A percentile compares a stretch with the other conserved stretches of the same genome.
Evolutionary conservation across 495 filamentous ascomycete species (phyloP).

Genomic region (Platismatia glauca): DNA sequence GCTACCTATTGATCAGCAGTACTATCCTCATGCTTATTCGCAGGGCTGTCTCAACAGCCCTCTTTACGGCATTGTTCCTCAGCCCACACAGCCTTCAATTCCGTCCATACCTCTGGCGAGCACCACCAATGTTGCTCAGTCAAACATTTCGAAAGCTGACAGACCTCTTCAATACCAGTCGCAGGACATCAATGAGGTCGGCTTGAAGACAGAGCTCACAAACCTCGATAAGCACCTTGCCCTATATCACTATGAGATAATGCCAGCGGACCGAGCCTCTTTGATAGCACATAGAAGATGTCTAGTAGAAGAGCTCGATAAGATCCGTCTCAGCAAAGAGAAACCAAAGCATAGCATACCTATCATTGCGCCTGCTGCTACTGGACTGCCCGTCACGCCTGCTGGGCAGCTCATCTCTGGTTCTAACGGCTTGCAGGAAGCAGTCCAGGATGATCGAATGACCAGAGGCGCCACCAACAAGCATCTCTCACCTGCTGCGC

Average conservation of each 20-base stretch:
- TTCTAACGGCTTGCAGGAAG: not conserved
- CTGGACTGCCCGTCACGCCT: not conserved
- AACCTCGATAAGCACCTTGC: slow-evolving; percentile 36
- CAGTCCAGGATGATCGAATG: not conserved
- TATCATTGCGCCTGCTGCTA: slow-evolving; percentile 1
- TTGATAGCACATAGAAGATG: slow-evolving; percentile 32
- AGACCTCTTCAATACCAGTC: slow-evolving; percentile 20
- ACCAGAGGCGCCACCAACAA: not conserved
- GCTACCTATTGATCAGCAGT: not conserved
- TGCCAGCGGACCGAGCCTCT: slow-evolving; percentile 26
- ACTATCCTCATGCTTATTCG: not conserved
- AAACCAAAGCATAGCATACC: slow-evolving; percentile 26
- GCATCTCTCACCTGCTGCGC: slow-evolving; percentile 9
- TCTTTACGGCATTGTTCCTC: not conserved
- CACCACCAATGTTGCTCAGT: slow-evolving; percentile 18
- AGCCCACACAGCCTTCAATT: not conserved
- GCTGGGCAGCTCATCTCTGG: not conserved
- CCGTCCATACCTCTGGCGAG: slow-evolving; percentile 7
- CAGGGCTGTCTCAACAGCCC: not conserved
- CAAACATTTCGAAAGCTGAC: not conserved
- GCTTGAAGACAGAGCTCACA: slow-evolving; percentile 29
- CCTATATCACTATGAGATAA: slow-evolving; percentile 33
- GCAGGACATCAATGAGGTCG: slow-evolving; percentile 7
- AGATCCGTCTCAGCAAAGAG: slow-evolving; percentile 31
- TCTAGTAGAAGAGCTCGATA: slow-evolving; percentile 34